Conservation (phyloP, 2,329 filamentous ascomycete genomes). For the Neonectria coccinea region DNA sequence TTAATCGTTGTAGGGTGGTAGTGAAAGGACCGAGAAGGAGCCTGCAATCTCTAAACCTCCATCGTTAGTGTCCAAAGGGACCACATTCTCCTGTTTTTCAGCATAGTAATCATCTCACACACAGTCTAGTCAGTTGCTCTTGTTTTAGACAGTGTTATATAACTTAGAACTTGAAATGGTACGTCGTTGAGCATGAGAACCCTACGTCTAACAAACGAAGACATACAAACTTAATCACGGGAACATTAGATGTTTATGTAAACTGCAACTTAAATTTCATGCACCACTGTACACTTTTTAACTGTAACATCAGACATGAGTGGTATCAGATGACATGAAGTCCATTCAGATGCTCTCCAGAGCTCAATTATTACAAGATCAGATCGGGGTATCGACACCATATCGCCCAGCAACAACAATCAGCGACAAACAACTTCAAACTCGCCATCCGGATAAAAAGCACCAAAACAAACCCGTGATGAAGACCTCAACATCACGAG, state of each 20-base stretch:
- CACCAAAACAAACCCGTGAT: slow-evolving; percentile 13
- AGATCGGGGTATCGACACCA: slow-evolving; percentile 25
- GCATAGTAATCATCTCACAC: too few species aligned
- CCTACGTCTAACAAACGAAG: not conserved
- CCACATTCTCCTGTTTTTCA: not conserved
- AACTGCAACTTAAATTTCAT: not conserved
- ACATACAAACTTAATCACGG: not conserved
- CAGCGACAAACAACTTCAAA: slow-evolving; percentile 5
- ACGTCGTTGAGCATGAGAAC: not conserved
- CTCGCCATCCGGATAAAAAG: slow-evolving; percentile 16
- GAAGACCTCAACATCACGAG: not conserved
- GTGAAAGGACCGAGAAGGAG: not conserved
- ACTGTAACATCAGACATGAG: slow-evolving; percentile 5
- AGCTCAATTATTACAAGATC: slow-evolving; percentile 20
- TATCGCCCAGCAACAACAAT: slow-evolving; percentile 17
- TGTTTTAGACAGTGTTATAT: too few species aligned
- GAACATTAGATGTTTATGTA: not conserved
- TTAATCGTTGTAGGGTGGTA: not conserved
- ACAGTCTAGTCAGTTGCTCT: too few species aligned
- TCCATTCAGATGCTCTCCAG: slow-evolving; percentile 3
- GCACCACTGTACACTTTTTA: not conserved
- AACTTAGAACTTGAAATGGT: not conserved
- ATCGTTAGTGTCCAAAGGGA: not conserved
- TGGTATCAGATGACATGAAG: not conserved
- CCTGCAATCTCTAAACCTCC: not conserved